These are phyloP conservation scores for Fallopia convolvulus DNA, from an alignment of 148 eudicot species.

Conservation along the genomic window DNA sequence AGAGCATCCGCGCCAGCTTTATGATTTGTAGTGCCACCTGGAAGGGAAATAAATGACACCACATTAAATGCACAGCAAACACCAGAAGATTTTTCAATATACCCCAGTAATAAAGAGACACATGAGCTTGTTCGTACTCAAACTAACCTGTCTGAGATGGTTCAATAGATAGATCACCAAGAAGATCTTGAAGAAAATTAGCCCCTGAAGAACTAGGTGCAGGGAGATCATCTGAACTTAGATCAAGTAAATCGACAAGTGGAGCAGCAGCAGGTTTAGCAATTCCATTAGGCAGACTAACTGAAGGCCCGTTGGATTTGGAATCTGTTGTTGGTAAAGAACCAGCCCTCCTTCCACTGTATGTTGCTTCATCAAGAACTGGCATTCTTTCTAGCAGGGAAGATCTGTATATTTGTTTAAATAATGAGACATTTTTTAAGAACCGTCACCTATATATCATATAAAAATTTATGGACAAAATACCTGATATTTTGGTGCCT, in stretches of 20 bases:
- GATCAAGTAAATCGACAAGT: constrained; percentile 90
- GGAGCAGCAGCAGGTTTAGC: constrained; percentile 67
- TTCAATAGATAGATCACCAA: constrained; percentile 58
- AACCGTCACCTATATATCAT: background rate
- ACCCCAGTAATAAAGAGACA: background rate
- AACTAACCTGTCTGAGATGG: constrained; percentile 66
- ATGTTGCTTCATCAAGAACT: constrained; percentile 93
- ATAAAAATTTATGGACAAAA: background rate
- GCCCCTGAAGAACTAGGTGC: constrained; percentile 73
- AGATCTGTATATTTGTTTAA: constrained; percentile 43
- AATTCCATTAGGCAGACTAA: constrained; percentile 78
- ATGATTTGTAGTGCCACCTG: constrained; percentile 61
- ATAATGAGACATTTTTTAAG: background rate
- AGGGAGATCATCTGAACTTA: constrained; percentile 67
- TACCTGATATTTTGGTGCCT: constrained; percentile 84
- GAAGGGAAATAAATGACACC: constrained; percentile 20
- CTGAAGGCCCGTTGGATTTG: constrained; percentile 54
- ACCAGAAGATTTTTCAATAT: background rate
- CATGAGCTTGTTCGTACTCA: background rate
- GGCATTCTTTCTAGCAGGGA: constrained; percentile 92
- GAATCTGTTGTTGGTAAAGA: constrained; percentile 60
- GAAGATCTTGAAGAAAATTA: constrained; percentile 89
- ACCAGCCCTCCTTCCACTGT: constrained; percentile 71
- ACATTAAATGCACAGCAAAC: constrained; percentile 2
- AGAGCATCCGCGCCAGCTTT: constrained; percentile 70